Base-by-base conservation (phyloP, 345 rosid species). In the Trapa incisa region DNA sequence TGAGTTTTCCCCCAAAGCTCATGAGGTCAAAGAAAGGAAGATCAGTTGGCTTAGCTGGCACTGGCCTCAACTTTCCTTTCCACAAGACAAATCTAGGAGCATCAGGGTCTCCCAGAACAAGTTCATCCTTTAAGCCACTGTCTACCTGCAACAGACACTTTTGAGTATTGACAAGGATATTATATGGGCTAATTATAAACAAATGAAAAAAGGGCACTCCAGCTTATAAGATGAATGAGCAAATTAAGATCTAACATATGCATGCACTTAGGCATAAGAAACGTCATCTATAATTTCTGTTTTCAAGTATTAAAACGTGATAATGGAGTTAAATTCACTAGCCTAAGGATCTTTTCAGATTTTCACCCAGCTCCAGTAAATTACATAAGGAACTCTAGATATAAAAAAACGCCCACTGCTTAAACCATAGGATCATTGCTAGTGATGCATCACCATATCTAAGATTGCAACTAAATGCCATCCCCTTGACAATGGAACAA, bases 1-100 rank as follows among this genome's bases (percentile, higher is more conserved):
- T 87, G 52, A 93, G 75, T 77, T 88, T 90, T 67, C 98, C 97
- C 65, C 88, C 85, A 68, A 90, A 71, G 78, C 96, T 88, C 98
- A 88, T 86, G 76, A 93, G 85, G 65, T 90, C 85, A 64, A 93
- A 91, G 76, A 91, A 64, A 0, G 95, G 92, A 65, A 90, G 76
- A 72, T 93, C 96, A 4, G 79, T 67, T 5, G 81, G 84, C 78
- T 88, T 90, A 13, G 91, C 77, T 0, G 98, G 97, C 41, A 93
- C 97, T 3, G 96, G 96, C 77, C 96, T 88, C 69, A 93, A 68
- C 75, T 84, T 87, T 70, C 96, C 94, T 68, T 85, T 71, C 97
- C 98, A 90, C 69, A 90, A 71, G 37, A 90, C 97, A 70, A 90
- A 93, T 64, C 96, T 84, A 37, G 97, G 98, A 1, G 96, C 96